A percentile compares a stretch with the other conserved stretches of the same genome.
phyloP scores from a whole-genome alignment of 2,329 filamentous ascomycete species.

The Pseudogymnoascus sp. region DNA sequence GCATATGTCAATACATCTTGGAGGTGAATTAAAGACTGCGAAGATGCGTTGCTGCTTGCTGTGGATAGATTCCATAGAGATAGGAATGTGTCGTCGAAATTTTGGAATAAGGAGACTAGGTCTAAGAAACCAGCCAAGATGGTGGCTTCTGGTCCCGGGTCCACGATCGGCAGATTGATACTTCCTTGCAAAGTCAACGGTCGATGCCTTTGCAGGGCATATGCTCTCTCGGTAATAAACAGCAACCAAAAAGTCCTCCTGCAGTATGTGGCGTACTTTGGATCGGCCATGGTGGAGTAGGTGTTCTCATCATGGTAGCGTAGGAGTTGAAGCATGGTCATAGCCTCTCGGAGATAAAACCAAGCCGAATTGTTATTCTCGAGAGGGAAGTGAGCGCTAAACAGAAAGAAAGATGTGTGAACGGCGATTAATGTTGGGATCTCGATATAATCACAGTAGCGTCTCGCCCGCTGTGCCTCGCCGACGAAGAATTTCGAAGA shows the following conservation, averaged over 20 bases:
- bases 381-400: constrained; percentile 21
- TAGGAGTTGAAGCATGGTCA: constrained; percentile 24
- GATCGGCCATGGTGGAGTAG: constrained; percentile 14
- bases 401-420: too few species aligned
- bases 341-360: constrained; percentile 28
- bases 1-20: too few species aligned
- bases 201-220: constrained; percentile 10
- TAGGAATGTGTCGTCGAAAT: constrained; percentile 10
- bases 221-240: constrained; percentile 1
- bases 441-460: too few species aligned
- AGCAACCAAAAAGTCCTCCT: constrained; percentile 21
- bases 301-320: constrained; percentile 26
- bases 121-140: constrained; percentile 11
- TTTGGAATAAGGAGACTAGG: constrained; percentile 9
- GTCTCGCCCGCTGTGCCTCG: too few species aligned
- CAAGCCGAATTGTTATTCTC: constrained; percentile 29
- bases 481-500: too few species aligned
- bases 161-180: not conserved
- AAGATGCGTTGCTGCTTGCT: too few species aligned
- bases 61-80: constrained; percentile 13
- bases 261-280: constrained; percentile 15
- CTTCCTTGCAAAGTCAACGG: constrained; percentile 1
- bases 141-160: not conserved
- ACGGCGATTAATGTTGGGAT: too few species aligned
- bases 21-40: too few species aligned